Evolutionary conservation across 192 early-diverging fungal genomes (phyloP).

Genomic region (Backusella tarrabulga): DNA sequence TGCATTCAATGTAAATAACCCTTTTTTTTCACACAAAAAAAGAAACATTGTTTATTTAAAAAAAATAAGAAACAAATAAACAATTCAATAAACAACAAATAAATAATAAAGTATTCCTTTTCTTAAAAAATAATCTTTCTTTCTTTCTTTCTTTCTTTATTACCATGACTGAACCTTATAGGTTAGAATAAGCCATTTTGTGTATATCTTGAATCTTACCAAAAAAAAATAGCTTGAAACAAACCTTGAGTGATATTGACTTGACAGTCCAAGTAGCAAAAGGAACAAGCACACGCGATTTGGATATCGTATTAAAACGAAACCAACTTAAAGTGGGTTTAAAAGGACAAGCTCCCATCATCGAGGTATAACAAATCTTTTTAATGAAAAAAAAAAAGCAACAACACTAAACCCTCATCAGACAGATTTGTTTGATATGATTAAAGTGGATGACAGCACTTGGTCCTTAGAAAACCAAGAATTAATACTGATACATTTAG

Average conservation of each 20-base stretch:
- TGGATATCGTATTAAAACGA: conserved; percentile 67
- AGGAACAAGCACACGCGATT: conserved; percentile 64
- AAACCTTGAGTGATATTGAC: conserved; percentile 81
- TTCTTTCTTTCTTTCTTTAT: neutral
- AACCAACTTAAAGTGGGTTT: conserved; percentile 63
- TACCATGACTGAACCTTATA: conserved; percentile 21
- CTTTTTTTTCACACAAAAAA: conserved; percentile 44
- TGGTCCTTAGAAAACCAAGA: conserved; percentile 74
- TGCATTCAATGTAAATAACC: neutral
- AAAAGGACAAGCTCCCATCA: conserved; percentile 67
- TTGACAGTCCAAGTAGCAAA: conserved; percentile 67
- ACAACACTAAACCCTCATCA: conserved; percentile 12
- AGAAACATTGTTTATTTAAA: conserved; percentile 25
- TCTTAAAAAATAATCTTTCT: neutral
- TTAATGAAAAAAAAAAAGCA: neutral
- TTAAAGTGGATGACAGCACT: conserved; percentile 80
- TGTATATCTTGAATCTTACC: neutral
- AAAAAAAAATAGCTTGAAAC: conserved; percentile 55
- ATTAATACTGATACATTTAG: conserved; percentile 74
- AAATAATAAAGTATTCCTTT: neutral
- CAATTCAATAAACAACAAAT: conserved; percentile 13
- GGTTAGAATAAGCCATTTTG: conserved; percentile 10
- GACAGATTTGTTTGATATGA: conserved; percentile 65
- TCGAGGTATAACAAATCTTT: conserved; percentile 48
- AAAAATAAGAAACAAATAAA: neutral